Evolutionary conservation across 1,139 yeast genomes (phyloP), one percentile per base, ranked within the genome.

Genomic region (Yamadazyma mexicana): DNA sequence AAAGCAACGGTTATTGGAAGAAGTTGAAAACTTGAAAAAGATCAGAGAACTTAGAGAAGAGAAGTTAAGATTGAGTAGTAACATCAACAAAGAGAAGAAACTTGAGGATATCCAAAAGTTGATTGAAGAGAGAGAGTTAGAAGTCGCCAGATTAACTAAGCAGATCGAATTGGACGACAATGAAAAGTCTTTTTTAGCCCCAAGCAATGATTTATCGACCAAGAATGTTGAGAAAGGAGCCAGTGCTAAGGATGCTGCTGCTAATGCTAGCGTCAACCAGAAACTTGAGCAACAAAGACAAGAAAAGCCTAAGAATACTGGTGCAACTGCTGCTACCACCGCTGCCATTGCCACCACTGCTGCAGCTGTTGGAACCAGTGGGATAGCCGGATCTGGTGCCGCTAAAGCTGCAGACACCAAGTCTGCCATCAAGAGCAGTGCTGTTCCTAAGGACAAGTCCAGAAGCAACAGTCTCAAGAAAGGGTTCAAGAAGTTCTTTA

Each of bases 11-110:
- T 56, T 66, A 35, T 43, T 59, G 40, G 71, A 64, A 42, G 73
- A 67, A 49, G 69, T 66, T 43, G 69, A 58, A 31, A 64, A 66
- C 47, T 62, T 66, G 58, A 64, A 63, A 49, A 64, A 65, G 41
- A 65, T 67, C 42, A 57, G 62, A 44, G 58, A 60, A 37, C 63
- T 67, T 47, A 62, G 70, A 50, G 72, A 64, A 52, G 71, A 67
- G 43, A 66, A 63, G 47, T 61, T 61, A 4, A 58, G 61, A 44
- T 60, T 66, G 44, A 52, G 66, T n/a, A 51, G 46, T 31, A 59
- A 61, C 42, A 59, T 60, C 34, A 48, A 50, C 23, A 52, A 54
- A 27, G 58, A 57, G 34, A 42, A 49, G 34, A 58, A 60, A 31
- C 39, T 64, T 34, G 64, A 58, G 29, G 64, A 61, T 34, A 54